These are phyloP conservation scores for Isoetes taiwanensis DNA, from an alignment of 75 land plant genomes.

Conservation along the genomic window DNA sequence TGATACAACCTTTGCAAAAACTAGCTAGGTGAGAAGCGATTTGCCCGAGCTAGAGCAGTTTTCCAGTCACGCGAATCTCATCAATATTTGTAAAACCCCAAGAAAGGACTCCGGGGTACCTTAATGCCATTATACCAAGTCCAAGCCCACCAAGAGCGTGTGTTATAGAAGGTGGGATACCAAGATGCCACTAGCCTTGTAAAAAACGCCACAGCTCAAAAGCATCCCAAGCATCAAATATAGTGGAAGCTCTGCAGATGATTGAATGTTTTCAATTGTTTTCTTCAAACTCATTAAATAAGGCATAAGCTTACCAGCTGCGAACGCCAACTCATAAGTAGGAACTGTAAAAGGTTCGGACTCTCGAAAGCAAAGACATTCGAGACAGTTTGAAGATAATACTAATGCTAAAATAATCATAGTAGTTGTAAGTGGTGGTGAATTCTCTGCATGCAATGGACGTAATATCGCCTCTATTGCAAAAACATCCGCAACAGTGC, in stretches of 20 bases:
- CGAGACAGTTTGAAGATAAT: conserved; percentile 83
- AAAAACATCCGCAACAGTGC: conserved; percentile 96
- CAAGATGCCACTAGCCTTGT: conserved; percentile 71
- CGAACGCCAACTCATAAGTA: conserved; percentile 87
- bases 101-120: conserved; percentile 84
- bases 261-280: not conserved
- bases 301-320: conserved; percentile 61
- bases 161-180: conserved; percentile 68
- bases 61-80: conserved; percentile 89
- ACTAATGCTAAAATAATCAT: conserved; percentile 99
- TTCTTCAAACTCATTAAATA: conserved; percentile 4
- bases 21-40: conserved; percentile 68
- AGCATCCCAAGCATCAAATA: conserved; percentile 91
- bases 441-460: conserved; percentile 93
- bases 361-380: conserved; percentile 73
- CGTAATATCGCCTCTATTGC: conserved; percentile 95
- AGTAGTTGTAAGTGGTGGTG: conserved; percentile 96
- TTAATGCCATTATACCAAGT: conserved; percentile 79
- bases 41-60: conserved; percentile 92
- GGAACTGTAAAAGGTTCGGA: conserved; percentile 86
- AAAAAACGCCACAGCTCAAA: conserved; percentile 86
- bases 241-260: conserved; percentile 73
- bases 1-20: conserved; percentile 84
- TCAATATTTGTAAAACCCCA: conserved; percentile 99
- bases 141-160: conserved; percentile 95